Evolutionary conservation across 1,284 basidiomycete genomes (phyloP).

Genomic region (Meripilus lineatus): DNA sequence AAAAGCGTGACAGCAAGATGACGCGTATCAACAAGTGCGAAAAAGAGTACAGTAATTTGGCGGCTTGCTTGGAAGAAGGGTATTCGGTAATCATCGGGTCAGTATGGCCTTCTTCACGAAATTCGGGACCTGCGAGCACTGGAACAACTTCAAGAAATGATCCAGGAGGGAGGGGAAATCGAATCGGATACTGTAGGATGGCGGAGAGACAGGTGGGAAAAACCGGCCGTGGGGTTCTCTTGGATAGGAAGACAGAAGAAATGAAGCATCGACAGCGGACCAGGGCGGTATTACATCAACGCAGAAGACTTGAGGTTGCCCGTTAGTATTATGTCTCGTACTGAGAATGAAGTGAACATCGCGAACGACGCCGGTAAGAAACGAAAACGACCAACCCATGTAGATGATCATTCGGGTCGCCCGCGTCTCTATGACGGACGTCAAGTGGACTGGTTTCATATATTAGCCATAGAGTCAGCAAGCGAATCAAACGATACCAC

Average conservation of each 20-base stretch:
- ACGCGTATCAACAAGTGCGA: too few relatives aligned
- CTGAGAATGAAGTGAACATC: conserved; percentile 19
- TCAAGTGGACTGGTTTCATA: conserved; percentile 57
- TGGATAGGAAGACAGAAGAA: not conserved
- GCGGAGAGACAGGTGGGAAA: not conserved
- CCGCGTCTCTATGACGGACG: conserved; percentile 65
- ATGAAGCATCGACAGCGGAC: not conserved
- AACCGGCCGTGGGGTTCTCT: not conserved
- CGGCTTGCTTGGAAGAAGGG: too few relatives aligned
- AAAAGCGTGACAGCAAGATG: too few relatives aligned
- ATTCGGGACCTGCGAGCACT: too few relatives aligned
- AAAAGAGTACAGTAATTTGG: too few relatives aligned
- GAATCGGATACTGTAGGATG: not conserved
- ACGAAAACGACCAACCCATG: conserved; percentile 29
- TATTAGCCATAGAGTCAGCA: not conserved
- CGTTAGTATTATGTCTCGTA: conserved; percentile 40
- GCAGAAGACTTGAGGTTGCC: conserved; percentile 33
- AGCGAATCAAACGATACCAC: conserved; percentile 20
- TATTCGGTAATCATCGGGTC: too few relatives aligned
- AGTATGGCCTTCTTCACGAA: too few relatives aligned
- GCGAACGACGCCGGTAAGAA: not conserved
- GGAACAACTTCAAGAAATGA: too few relatives aligned
- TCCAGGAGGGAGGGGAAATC: not conserved
- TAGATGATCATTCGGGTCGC: conserved; percentile 37
- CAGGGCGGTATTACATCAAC: conserved; percentile 19